A percentile compares a stretch with the other conserved stretches of the same genome.
Conservation (phyloP, 2,329 filamentous ascomycete species). For the Coniochaeta sp. region DNA sequence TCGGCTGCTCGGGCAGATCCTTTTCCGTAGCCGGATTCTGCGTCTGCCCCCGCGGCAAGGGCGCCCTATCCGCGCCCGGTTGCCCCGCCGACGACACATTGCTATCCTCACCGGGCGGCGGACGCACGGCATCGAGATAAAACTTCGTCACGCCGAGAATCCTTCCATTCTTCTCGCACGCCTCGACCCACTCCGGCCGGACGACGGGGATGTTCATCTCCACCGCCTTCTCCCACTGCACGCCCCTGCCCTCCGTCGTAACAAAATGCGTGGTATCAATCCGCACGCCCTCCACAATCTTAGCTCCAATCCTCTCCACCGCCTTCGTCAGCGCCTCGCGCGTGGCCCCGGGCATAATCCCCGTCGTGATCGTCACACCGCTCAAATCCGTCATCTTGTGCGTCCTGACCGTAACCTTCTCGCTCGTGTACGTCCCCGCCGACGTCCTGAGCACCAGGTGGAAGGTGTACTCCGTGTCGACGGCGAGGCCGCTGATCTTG, state of each 20-base stretch:
- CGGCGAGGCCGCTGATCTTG: conserved; percentile 92
- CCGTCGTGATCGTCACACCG: conserved; percentile 90
- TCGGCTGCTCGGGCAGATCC: conserved; percentile 15
- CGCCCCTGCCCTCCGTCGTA: conserved; percentile 84
- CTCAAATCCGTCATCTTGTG: conserved; percentile 98
- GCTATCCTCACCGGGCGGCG: conserved; percentile 24
- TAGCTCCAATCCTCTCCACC: conserved; percentile 84
- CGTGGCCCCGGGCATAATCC: conserved; percentile 67
- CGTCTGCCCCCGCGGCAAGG: conserved; percentile 3
- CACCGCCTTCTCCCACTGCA: conserved; percentile 90
- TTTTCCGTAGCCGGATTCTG: conserved; percentile 21
- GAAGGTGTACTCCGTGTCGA: conserved; percentile 94
- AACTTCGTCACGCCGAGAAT: conserved; percentile 94
- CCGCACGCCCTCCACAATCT: conserved; percentile 79
- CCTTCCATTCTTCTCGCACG: conserved; percentile 87
- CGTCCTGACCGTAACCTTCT: conserved; percentile 78
- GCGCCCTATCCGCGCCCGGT: conserved; percentile 9
- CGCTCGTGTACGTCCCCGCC: conserved; percentile 78
- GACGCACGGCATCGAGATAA: conserved; percentile 74
- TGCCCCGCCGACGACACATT: background rate
- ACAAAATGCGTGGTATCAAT: conserved; percentile 99
- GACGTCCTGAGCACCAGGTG: conserved; percentile 86
- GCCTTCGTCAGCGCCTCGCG: conserved; percentile 68
- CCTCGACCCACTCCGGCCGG: conserved; percentile 92
- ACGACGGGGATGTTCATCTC: conserved; percentile 98